A percentile compares a stretch with the other conserved stretches of the same genome.
These are phyloP conservation scores for Amoeboaphelidium protococcarum DNA, from an alignment of 371 early-diverging fungal species.

Conservation along the genomic window DNA sequence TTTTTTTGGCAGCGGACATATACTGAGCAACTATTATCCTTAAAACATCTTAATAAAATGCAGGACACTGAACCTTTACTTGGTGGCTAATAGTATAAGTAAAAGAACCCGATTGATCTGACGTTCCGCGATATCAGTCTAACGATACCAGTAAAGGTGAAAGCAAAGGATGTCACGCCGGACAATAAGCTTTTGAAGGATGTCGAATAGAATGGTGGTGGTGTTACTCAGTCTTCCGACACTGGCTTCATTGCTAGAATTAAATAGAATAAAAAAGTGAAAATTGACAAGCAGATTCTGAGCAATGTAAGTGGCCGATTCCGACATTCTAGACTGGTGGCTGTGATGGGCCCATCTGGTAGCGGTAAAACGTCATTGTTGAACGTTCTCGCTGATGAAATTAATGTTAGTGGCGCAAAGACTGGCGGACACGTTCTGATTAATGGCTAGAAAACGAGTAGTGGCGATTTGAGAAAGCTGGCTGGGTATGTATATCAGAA, in stretches of 20 bases:
- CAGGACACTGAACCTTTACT: no score
- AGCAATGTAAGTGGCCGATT: constrained; percentile 26
- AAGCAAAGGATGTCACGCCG: no score
- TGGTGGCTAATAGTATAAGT: no score
- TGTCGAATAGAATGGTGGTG: no score
- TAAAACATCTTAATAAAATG: no score
- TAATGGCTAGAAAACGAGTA: neutral
- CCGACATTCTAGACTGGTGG: constrained; percentile 30
- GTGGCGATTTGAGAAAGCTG: neutral
- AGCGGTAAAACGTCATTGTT: constrained; percentile 49
- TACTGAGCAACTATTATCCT: no score
- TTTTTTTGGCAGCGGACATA: no score
- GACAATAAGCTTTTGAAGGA: no score
- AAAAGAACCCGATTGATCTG: no score
- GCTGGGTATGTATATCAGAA: neutral
- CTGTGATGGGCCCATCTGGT: constrained; percentile 48
- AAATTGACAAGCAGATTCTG: constrained; percentile 14
- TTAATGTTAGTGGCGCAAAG: neutral
- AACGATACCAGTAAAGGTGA: no score
- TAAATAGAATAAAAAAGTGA: neutral
- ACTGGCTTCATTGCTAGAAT: neutral
- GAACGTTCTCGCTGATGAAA: constrained; percentile 18
- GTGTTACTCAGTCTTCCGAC: neutral
- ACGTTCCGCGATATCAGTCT: no score
- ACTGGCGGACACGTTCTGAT: constrained; percentile 1